Conservation (phyloP, 164 flowering plant species). For the Vitis labrusca region DNA sequence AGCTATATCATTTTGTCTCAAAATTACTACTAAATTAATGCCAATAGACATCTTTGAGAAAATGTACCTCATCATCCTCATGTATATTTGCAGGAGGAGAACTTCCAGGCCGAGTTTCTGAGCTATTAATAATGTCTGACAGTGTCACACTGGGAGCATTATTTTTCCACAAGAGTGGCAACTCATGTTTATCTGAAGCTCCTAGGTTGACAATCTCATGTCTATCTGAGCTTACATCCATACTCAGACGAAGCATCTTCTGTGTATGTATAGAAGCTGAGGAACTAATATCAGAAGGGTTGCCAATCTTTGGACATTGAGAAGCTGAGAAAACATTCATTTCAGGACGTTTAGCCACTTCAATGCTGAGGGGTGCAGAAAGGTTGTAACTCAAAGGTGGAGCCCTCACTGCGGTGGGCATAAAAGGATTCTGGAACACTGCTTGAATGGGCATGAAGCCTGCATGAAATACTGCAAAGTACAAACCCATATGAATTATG, state of each 20-base stretch:
- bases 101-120: conserved; percentile 11
- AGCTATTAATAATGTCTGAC: conserved; percentile 6
- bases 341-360: conserved; percentile 9
- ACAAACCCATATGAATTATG: neutral
- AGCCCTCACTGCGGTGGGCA: conserved; percentile 11
- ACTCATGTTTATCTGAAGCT: conserved; percentile 6
- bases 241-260: conserved; percentile 16
- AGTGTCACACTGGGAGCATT: conserved; percentile 5
- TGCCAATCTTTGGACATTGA: conserved; percentile 1
- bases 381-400: conserved; percentile 7
- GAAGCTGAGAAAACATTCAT: conserved; percentile 12
- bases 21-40: neutral
- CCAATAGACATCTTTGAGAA: neutral
- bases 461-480: conserved; percentile 19
- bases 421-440: conserved; percentile 17
- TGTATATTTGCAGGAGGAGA: conserved; percentile 1
- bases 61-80: conserved; percentile 24
- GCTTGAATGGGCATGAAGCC: conserved; percentile 21
- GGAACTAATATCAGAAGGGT: conserved; percentile 10
- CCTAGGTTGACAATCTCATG: conserved; percentile 10
- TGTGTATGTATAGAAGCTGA: conserved; percentile 10
- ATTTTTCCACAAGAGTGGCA: conserved; percentile 5
- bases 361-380: conserved; percentile 3
- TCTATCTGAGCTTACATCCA: conserved; percentile 10
- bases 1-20: neutral